phyloP scores from a whole-genome alignment of 2,329 filamentous ascomycete species.

The Colletotrichum endophyticum region DNA sequence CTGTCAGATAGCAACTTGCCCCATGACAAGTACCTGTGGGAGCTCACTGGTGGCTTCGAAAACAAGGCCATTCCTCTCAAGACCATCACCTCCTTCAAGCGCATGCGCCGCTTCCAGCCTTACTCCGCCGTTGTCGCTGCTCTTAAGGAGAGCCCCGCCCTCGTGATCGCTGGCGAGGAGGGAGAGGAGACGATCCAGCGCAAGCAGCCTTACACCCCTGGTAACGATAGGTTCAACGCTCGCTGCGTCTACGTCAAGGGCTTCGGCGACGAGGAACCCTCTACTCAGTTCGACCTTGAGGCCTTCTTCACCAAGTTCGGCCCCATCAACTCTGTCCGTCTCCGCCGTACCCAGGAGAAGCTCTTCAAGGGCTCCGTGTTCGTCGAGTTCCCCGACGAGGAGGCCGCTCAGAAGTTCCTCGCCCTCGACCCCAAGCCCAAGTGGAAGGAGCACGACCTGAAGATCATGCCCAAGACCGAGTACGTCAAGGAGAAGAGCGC shows the following conservation, averaged over 20 bases:
- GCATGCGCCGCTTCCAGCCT: conserved; percentile 94
- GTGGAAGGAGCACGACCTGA: conserved; percentile 80
- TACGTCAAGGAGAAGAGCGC: conserved; percentile 82
- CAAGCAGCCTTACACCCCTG: conserved; percentile 70
- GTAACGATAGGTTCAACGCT: conserved; percentile 70
- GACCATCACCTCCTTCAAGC: conserved; percentile 85
- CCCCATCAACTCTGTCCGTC: conserved; percentile 80
- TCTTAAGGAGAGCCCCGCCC: conserved; percentile 75
- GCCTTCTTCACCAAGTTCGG: conserved; percentile 86
- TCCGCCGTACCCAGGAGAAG: conserved; percentile 76
- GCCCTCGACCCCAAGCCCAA: conserved; percentile 79
- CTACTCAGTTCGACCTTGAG: conserved; percentile 93
- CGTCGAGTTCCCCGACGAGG: conserved; percentile 85
- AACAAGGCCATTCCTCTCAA: conserved; percentile 84
- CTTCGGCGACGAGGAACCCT: conserved; percentile 83
- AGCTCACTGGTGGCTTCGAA: conserved; percentile 74
- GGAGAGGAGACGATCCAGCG: conserved; percentile 76
- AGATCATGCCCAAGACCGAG: conserved; percentile 85
- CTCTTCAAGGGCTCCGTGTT: conserved; percentile 97
- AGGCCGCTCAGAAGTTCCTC: conserved; percentile 81
- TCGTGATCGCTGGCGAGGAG: conserved; percentile 77
- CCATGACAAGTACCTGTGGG: conserved; percentile 86
- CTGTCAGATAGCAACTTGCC: conserved; percentile 91
- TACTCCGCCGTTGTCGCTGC: conserved; percentile 84
- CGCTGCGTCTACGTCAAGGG: conserved; percentile 91